Evolutionary conservation across 176 grass and related monocot genomes (phyloP), one percentile per base, ranked within the genome.

Genomic region (Triticum urartu): DNA sequence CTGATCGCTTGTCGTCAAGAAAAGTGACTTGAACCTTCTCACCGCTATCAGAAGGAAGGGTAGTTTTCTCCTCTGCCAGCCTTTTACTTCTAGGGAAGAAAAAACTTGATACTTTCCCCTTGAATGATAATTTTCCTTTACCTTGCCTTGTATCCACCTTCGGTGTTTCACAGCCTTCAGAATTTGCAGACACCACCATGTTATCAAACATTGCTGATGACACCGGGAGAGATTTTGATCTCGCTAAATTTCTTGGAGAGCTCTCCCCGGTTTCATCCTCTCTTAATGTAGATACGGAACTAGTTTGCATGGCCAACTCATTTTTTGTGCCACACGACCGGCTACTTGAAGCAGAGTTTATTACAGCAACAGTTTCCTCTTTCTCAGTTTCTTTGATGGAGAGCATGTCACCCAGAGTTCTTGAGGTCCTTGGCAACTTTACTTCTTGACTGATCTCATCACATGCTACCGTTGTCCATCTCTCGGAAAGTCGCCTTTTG

Each of bases 321-420:
- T 91, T 77, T 50, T 70, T 48, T 40, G 26, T 84, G 52, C 58
- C 28, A 70, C 68, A 68, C 3, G 81, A 21, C 22, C 1, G 48
- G 65, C 47, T 76, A 75, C 45, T 85, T 77, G 81, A 70, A 76
- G 61, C 85, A 71, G 36, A 62, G 60, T 75, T 28, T 32, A 50
- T 47, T 34, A 54, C 77, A 85, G 38, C n/a, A 84, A 77, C 36
- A 58, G 6, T 22, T 78, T 78, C 71, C 74, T 95, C 86, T 88
- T 91, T 96, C 71, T 90, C 91, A 45, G 86, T 22, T 64, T 82
- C 94, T 77, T 65, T 87, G 86, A 96, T 77, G 18, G 90, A 86
- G 87, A 99, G 94, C 90, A 99, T 96, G 80, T 99, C 94, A 63
- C 94, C 97, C 71, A 99, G 89, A 88, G 94, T 99, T 76, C 92